Evolutionary conservation across 2,329 filamentous ascomycete genomes (phyloP), one percentile per base, ranked within the genome.

Genomic region (Arthrobotrys musiformis): DNA sequence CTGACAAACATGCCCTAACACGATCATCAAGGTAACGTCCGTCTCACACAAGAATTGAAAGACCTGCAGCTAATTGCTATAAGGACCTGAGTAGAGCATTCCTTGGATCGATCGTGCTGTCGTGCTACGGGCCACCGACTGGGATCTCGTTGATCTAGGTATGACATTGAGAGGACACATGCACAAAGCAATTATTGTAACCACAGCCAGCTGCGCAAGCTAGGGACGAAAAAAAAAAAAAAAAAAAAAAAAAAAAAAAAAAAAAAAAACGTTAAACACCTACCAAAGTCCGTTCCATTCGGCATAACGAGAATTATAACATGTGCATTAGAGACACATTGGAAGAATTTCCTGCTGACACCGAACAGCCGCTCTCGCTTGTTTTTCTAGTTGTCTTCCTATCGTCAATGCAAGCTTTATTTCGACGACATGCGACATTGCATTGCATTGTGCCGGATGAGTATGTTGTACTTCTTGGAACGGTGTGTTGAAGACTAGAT

Each of bases 351-450:
- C 46, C 58, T 64, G 58, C 68, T 72, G 58, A 72, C 58, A 58
- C 58, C 68, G 68, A 72, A 26, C 54, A 64, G 48, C 46, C 58
- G 68, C 68, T 7, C 19, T 70, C 56, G 35, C 44, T 46, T 70
- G 19, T 40, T 19, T 19, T 1, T 8, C 19, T 19, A 8, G 7
- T 42, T 2, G 2, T 6, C 8, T 42, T 17, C 2, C 40, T 17
- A 4, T 17, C 40, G n/a, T 54, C 9, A 15, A n/a, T n/a, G 15
- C 35, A 15, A 66, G 62, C 33, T 42, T 66, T 66, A 66, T 66
- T 66, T 50, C 48, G 62, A 66, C 46, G 62, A 64, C 40, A 42
- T 30, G 48, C n/a, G n/a, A n/a, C n/a, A n/a, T n/a, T n/a, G n/a
- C n/a, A n/a, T n/a, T n/a, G n/a, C n/a, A n/a, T n/a, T n/a, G n/a